Conservation (phyloP, 441 rosid genomes). For the Macaranga tanarius region DNA sequence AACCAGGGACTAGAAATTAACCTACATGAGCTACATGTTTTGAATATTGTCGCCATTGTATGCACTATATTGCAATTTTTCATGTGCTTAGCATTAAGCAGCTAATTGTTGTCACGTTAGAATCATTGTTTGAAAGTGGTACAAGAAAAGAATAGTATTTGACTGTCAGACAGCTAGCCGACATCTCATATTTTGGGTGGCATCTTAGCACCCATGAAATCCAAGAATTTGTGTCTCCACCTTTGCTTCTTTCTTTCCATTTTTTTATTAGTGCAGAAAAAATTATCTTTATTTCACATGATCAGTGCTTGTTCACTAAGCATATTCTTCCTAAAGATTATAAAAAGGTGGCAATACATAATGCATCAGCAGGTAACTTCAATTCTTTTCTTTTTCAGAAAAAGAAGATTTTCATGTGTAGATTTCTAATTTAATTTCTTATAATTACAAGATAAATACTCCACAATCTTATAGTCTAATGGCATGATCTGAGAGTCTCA, state of each 20-base stretch:
- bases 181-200: constrained; percentile 15
- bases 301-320: neutral
- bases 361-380: too few relatives aligned
- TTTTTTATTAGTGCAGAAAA: neutral
- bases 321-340: neutral
- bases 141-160: constrained; percentile 4
- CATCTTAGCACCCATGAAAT: constrained; percentile 5
- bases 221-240: constrained; percentile 19
- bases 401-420: too few relatives aligned
- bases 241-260: neutral
- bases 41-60: too few relatives aligned
- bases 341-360: neutral
- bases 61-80: neutral
- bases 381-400: too few relatives aligned
- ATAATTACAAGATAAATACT: too few relatives aligned
- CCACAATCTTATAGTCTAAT: too few relatives aligned
- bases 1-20: too few relatives aligned
- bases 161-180: constrained; percentile 21
- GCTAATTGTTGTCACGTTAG: constrained; percentile 1
- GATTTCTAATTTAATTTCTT: too few relatives aligned
- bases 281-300: neutral
- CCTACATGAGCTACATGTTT: too few relatives aligned
- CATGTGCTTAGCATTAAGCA: constrained; percentile 3
- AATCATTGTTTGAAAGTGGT: neutral
- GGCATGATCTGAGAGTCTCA: too few relatives aligned